Evolutionary conservation across 2,329 filamentous ascomycete species (phyloP), one percentile per base, ranked within the genome.

Genomic region (Aspergillus fijiensis): DNA sequence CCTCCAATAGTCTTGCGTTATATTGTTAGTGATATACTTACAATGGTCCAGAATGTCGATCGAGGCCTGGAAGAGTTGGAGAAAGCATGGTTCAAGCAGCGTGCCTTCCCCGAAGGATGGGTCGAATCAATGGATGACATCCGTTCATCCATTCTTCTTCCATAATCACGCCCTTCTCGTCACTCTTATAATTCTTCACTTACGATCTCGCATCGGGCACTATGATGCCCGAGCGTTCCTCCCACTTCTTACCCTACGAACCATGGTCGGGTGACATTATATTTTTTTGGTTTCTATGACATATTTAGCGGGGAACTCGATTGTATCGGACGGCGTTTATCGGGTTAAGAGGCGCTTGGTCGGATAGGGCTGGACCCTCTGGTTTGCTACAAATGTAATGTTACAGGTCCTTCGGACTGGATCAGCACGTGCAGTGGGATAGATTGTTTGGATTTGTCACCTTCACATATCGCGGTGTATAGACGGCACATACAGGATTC

Each of bases 101-200:
- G 70, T 16, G 60, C 69, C 3, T 74, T 73, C 51, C 72, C 72
- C 5, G 66, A 70, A 12, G 72, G 70, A 5, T 74, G 72, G 72
- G 64, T 68, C 2, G 68, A 72, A 42, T 71, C 67, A 2, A 66
- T 74, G 66, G 68, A 73, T 31, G 72, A 74, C 49, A 64, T 74
- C 11, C 71, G 72, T 47, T 70, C 72, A 2, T 70, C 71, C 42
- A 72, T 74, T 47, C 68, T 74, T 12, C 63, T 74, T 29, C 72
- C 72, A 4, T 74, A 29, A 65, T 16, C 14, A 7, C 16, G 5
- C 16, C 7, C 39, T 45, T 16, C 16, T 45, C 39, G 16, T 14
- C 39, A 53, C 16, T 35, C 31, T 4, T 45, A 16, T 16, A 35
- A 16, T 5, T 16, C 2, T 35, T 35, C 33, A 29, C 27, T 3